Evolutionary conservation across 768 basidiomycete genomes (phyloP), one percentile per base, ranked within the genome.

Genomic region (Phylloporus sp.): DNA sequence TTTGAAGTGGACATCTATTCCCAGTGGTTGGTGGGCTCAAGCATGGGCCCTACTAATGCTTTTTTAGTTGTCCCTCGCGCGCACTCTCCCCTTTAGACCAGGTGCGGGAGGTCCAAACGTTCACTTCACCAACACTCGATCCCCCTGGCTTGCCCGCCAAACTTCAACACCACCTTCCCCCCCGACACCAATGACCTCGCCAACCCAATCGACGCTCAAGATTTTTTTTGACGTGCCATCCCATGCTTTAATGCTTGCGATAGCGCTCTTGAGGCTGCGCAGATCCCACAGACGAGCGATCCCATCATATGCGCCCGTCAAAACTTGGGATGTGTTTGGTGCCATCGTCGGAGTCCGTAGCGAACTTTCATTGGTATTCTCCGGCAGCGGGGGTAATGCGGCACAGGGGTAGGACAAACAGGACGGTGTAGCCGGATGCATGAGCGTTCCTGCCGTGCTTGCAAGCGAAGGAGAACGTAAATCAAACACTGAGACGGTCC

Each of bases 221-320:
- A 88, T 75, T 60, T 87, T 87, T 62, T 76, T 73, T 6, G 61
- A 4, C 0, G 12, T 59, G 4, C 77, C 77, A 7, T 81, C 78
- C 79, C 80, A 84, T 2, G 74, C 77, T 42, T 76, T 78, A 62
- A 91, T 85, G 52, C 73, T 81, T 20, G 85, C 76, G 40, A 91
- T 73, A 1, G 86, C 80, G 13, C 76, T 72, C 58, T 84, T 82
- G 15, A 76, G 74, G 58, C 85, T 91, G 5, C 88, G 76, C 23
- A 89, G 62, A 63, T 93, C 90, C 88, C 88, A 93, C 4, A 92
- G 63, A 5, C 88, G 74, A 0, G 84, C 86, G 2, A 84, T 70
- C 11, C 91, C 88, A 50, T 93, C 90, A 62, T 92, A 90, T 0
- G 83, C 79, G 5, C 88, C 91, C 0, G 80, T 88, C 18, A 85